Percentiles rank a stretch among this genome's conserved stretches.
Evolutionary conservation across 345 rosid species (phyloP).

Genomic region (Salix arbutifolia): DNA sequence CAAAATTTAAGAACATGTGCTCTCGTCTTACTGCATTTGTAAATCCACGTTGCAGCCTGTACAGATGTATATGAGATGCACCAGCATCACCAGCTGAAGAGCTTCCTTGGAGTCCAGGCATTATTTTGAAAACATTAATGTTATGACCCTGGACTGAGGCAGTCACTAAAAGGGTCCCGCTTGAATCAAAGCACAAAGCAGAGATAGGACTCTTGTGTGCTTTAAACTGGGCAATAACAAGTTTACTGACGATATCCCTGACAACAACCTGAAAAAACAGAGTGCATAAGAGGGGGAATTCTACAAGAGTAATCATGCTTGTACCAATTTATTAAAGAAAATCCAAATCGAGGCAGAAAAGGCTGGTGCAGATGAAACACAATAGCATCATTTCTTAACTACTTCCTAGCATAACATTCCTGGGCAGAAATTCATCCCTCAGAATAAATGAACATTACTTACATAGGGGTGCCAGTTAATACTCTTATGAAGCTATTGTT

Average conservation of each 20-base stretch:
- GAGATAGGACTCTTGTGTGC: conserved; percentile 92
- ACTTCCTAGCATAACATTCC: background rate
- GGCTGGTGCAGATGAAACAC: background rate
- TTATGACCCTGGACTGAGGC: conserved; percentile 92
- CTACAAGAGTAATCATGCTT: background rate
- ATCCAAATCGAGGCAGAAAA: background rate
- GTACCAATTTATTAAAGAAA: background rate
- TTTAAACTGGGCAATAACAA: conserved; percentile 69
- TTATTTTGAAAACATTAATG: conserved; percentile 77
- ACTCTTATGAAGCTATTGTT: background rate
- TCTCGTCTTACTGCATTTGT: conserved; percentile 76
- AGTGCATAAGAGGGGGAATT: background rate
- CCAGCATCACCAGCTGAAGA: conserved; percentile 35
- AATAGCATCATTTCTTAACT: background rate
- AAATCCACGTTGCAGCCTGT: conserved; percentile 88
- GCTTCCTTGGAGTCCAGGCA: conserved; percentile 50
- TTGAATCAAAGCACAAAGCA: conserved; percentile 87
- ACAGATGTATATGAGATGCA: conserved; percentile 63
- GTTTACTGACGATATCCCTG: conserved; percentile 66
- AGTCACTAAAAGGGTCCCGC: conserved; percentile 84
- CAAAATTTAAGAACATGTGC: background rate
- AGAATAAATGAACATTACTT: background rate
- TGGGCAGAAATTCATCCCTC: background rate
- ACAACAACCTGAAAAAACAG: conserved; percentile 61
- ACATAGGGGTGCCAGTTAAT: background rate